These are phyloP conservation scores for Ajuga chamaepitys DNA, from an alignment of 257 asterid genomes.

Conservation along the genomic window DNA sequence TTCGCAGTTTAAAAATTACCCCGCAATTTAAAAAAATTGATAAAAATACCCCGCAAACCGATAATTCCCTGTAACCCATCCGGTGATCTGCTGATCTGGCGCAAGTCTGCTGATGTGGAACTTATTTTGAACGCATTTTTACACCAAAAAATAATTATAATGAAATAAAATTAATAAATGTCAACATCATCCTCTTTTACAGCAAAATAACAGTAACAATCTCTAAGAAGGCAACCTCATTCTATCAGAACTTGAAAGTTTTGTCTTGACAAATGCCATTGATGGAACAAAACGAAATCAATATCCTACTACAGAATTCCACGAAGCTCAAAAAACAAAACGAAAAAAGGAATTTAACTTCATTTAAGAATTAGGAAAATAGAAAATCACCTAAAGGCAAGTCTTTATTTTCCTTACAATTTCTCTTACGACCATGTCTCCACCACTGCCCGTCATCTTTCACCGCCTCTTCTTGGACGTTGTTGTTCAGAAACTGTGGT, in stretches of 20 bases:
- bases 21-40: no score
- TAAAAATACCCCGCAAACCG: no score
- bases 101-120: no score
- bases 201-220: neutral
- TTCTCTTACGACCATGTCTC: conserved; percentile 56
- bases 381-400: conserved; percentile 62
- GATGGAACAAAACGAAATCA: neutral
- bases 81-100: no score
- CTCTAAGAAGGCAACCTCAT: neutral
- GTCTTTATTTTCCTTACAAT: conserved; percentile 55
- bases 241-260: neutral
- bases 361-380: neutral
- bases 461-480: conserved; percentile 45
- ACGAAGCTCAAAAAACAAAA: neutral
- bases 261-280: neutral
- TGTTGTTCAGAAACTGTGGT: conserved; percentile 78
- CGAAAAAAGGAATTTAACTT: neutral
- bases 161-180: no score
- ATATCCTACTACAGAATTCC: neutral
- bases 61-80: no score
- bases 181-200: no score
- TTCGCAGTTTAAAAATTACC: no score
- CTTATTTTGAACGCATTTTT: no score
- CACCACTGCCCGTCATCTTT: conserved; percentile 43
- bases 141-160: no score